Conservation (phyloP, 2,329 filamentous ascomycete species). For the Blumeria graminis region DNA sequence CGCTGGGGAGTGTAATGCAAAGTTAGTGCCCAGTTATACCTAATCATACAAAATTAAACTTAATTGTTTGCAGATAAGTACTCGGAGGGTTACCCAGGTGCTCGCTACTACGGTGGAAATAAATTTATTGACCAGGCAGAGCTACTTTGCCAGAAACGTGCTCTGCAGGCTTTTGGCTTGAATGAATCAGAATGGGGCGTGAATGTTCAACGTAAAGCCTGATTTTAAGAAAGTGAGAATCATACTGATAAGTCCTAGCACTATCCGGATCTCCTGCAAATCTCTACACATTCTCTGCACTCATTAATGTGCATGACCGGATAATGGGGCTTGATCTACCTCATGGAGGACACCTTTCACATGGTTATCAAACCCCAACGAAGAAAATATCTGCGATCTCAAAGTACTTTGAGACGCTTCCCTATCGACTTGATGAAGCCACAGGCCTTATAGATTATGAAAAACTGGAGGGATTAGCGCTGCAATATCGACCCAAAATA, state of each 20-base stretch:
- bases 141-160: slow-evolving; percentile 80
- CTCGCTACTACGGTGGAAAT: slow-evolving; percentile 97
- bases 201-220: slow-evolving; percentile 68
- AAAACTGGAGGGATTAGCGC: slow-evolving; percentile 66
- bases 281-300: slow-evolving; percentile 90
- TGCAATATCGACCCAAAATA: slow-evolving; percentile 85
- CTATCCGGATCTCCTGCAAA: slow-evolving; percentile 68
- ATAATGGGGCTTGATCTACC: slow-evolving; percentile 95
- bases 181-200: slow-evolving; percentile 87
- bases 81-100: slow-evolving; percentile 93
- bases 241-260: neutral
- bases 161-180: slow-evolving; percentile 72
- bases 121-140: slow-evolving; percentile 96
- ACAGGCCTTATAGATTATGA: slow-evolving; percentile 98
- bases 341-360: slow-evolving; percentile 84
- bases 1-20: slow-evolving; percentile 66
- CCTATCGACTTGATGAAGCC: slow-evolving; percentile 70
- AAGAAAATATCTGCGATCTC: slow-evolving; percentile 97
- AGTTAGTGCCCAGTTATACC: neutral
- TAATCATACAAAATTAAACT: too few species aligned
- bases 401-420: slow-evolving; percentile 97
- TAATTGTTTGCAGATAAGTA: slow-evolving; percentile 66
- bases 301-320: slow-evolving; percentile 86
- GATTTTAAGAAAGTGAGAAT: slow-evolving; percentile 15
- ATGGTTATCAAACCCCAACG: slow-evolving; percentile 90